A percentile compares a stretch with the other conserved stretches of the same genome.
Evolutionary conservation across 495 filamentous ascomycete species (phyloP).

Genomic region (Penicillium macrosclerotiorum): DNA sequence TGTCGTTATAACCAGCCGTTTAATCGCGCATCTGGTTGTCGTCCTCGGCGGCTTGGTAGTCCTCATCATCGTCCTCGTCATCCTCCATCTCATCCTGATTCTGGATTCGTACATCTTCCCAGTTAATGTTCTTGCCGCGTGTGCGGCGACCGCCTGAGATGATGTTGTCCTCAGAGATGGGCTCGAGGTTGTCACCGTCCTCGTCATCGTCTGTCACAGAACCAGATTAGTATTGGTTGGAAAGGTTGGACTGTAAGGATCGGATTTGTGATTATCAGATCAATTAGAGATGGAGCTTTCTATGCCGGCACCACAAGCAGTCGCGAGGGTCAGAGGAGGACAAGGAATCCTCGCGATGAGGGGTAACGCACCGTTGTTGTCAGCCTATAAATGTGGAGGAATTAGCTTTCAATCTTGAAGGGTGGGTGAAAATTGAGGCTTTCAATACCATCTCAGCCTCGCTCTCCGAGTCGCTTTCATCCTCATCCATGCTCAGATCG

Average conservation of each 20-base stretch:
- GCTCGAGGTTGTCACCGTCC: constrained; percentile 81
- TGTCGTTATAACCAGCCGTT: constrained; percentile 13
- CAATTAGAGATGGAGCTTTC: constrained; percentile 6
- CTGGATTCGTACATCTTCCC: constrained; percentile 69
- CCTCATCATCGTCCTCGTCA: constrained; percentile 78
- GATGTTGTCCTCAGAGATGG: constrained; percentile 88
- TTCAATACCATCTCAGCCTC: constrained; percentile 67
- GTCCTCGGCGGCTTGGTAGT: constrained; percentile 34
- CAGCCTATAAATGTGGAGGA: constrained; percentile 45
- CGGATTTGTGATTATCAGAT: background rate
- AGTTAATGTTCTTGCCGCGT: constrained; percentile 79
- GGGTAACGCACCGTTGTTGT: constrained; percentile 26
- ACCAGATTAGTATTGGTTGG: constrained; percentile 8
- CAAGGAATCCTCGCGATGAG: background rate
- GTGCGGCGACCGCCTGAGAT: constrained; percentile 75
- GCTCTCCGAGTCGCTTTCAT: constrained; percentile 59
- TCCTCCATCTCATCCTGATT: constrained; percentile 62
- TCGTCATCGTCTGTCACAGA: constrained; percentile 53
- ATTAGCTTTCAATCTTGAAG: no score
- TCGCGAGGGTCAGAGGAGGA: background rate
- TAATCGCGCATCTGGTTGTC: constrained; percentile 49
- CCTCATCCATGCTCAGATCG: constrained; percentile 68
- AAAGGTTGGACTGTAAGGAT: background rate
- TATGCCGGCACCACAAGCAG: background rate
- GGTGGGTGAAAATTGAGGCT: no score